These are phyloP conservation scores for Ustilago nuda DNA, from an alignment of 1,284 basidiomycete genomes.

Conservation along the genomic window DNA sequence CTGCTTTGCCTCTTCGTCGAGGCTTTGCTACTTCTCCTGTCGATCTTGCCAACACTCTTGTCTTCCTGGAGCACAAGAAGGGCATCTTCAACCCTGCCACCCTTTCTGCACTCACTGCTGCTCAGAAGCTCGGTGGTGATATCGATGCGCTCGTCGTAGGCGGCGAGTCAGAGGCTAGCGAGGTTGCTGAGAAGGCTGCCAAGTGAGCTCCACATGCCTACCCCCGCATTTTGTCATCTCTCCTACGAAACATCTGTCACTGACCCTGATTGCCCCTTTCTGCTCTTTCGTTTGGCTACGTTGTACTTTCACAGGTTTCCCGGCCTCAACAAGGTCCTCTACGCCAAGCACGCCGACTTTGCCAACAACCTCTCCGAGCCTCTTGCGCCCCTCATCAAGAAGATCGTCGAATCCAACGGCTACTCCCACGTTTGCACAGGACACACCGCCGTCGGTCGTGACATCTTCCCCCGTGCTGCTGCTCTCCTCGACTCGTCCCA, in stretches of 20 bases:
- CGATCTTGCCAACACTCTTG: conserved; percentile 74
- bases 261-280: neutral
- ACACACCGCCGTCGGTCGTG: conserved; percentile 81
- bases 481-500: conserved; percentile 78
- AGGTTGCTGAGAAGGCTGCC: conserved; percentile 80
- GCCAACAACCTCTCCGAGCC: conserved; percentile 67
- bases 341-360: conserved; percentile 72
- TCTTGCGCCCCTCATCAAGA: conserved; percentile 73
- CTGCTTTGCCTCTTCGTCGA: conserved; percentile 40
- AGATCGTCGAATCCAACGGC: conserved; percentile 71
- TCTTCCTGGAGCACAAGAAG: conserved; percentile 87
- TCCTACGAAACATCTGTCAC: neutral
- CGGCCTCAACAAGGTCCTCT: conserved; percentile 72
- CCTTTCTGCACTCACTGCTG: conserved; percentile 90
- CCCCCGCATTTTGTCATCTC: neutral
- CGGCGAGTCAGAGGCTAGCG: conserved; percentile 77
- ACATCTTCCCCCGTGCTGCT: conserved; percentile 85
- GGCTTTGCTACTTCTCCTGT: conserved; percentile 60
- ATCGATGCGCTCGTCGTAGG: conserved; percentile 90
- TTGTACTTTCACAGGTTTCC: conserved; percentile 69
- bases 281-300: neutral
- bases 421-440: conserved; percentile 87
- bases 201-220: conserved; percentile 73
- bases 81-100: conserved; percentile 85
- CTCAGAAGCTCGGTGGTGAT: conserved; percentile 81